phyloP scores from a whole-genome alignment of 164 flowering plant genomes.

The Berberis vulgaris region DNA sequence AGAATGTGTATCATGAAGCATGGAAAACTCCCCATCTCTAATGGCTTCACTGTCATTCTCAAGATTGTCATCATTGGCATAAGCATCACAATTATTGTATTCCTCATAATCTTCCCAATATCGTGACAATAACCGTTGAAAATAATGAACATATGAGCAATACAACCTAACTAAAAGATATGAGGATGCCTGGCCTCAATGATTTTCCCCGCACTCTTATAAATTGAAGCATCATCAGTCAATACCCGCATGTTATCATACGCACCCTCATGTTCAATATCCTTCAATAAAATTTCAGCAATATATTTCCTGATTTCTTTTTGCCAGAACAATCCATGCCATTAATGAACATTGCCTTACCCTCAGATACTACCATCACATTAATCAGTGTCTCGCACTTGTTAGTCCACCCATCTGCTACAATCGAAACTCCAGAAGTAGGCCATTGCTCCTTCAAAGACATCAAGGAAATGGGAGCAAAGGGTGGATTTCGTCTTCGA shows the following conservation, averaged over 20 bases:
- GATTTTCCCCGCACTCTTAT: slow-evolving; percentile 15
- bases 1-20: too few relatives aligned
- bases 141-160: too few relatives aligned
- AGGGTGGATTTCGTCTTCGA: too few relatives aligned
- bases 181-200: slow-evolving; percentile 17
- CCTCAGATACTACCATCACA: slow-evolving; percentile 8
- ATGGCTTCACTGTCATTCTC: too few relatives aligned
- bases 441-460: slow-evolving; percentile 16
- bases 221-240: slow-evolving; percentile 14
- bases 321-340: slow-evolving; percentile 8
- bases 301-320: slow-evolving; percentile 12
- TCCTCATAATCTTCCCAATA: too few relatives aligned
- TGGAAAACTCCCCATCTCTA: too few relatives aligned
- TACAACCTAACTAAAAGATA: slow-evolving; percentile 1
- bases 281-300: slow-evolving; percentile 12
- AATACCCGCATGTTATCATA: slow-evolving; percentile 15
- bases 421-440: slow-evolving; percentile 17
- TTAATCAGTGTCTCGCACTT: slow-evolving; percentile 13
- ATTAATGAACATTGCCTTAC: slow-evolving; percentile 13
- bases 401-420: slow-evolving; percentile 20
- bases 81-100: too few relatives aligned
- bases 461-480: neutral
- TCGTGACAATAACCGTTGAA: too few relatives aligned
- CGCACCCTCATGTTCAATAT: slow-evolving; percentile 16
- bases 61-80: too few relatives aligned